Percentiles rank a stretch among this genome's conserved stretches.
phyloP scores from a whole-genome alignment of 176 grass and related monocot species.

The Oryza meyeriana region DNA sequence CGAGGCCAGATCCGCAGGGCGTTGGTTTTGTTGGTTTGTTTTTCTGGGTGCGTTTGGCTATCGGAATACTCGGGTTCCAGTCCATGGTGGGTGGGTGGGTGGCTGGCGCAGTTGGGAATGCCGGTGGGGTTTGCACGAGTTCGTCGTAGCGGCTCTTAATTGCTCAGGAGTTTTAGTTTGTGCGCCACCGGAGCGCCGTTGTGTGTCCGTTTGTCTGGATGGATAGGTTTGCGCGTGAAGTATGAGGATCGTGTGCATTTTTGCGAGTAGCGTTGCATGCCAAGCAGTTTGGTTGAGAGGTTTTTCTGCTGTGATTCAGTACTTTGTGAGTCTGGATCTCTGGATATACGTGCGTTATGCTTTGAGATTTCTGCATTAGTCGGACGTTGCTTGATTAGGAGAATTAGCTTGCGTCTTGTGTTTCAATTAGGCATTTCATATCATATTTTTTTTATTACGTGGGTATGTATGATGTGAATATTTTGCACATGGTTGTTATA shows the following conservation, averaged over 20 bases:
- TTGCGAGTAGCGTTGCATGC: background rate
- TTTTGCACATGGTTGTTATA: background rate
- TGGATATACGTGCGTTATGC: background rate
- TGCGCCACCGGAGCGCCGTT: background rate
- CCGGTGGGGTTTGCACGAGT: background rate
- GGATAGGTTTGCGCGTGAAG: background rate
- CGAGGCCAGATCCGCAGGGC: background rate
- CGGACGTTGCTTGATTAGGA: background rate
- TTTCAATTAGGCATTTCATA: constrained; percentile 4
- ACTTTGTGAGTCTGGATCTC: background rate
- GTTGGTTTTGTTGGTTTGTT: background rate
- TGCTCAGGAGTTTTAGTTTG: background rate
- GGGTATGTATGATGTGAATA: background rate
- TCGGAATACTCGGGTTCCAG: background rate
- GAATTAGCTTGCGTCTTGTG: background rate
- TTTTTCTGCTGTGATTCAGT: background rate
- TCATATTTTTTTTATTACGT: background rate
- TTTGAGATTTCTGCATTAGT: background rate
- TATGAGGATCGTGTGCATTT: background rate
- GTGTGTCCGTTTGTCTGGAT: background rate
- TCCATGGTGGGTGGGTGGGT: background rate
- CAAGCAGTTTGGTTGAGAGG: background rate
- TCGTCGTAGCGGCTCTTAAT: background rate
- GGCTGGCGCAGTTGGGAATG: background rate
- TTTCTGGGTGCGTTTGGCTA: background rate